Evolutionary conservation across 306 rosid species (phyloP), one percentile per base, ranked within the genome.

Genomic region (Cucurbita maxima): DNA sequence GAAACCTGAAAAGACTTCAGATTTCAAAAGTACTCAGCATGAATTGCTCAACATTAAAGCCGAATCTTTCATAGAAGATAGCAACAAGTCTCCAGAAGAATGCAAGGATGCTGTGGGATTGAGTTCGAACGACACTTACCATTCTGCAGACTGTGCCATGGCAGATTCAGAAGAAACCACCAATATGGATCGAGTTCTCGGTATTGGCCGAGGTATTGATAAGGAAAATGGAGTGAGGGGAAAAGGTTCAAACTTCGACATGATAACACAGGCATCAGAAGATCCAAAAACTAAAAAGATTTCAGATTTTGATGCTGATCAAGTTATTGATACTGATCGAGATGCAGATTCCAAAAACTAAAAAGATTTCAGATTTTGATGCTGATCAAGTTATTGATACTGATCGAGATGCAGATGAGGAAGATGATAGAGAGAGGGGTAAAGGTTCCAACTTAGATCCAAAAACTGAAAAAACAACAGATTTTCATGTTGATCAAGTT

Each of bases 281-380:
- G 76, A 68, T 77, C 76, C 74, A 51, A 79, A 83, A 73, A 75
- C 75, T 79, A 80, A 77, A 76, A 81, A 80, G 19, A 80, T 56
- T 3, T 66, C 57, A 63, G n/a, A 36, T 52, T 30, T 48, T 36
- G 74, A 58, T 22, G 30, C 6, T 11, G 12, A 70, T 47, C 58
- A 48, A 47, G 44, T 22, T 30, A 8, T 43, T 41, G 73, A 37
- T 52, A 43, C 74, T 7, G 71, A 45, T 74, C 56, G 76, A 48
- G 60, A 74, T 41, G 14, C n/a, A 52, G 79, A 77, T 51, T 77
- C 76, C 74, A 51, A 79, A 83, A 73, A 75, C 75, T 79, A 80
- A 77, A 76, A 81, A 80, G 19, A 80, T 56, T 3, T 66, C 57
- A 63, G n/a, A 36, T 52, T 30, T 48, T 36, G 74, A 58, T 22